Percentiles rank a stretch among this genome's conserved stretches.
phyloP scores from a whole-genome alignment of 2,329 filamentous ascomycete species.

The Dactylonectria macrodidyma region DNA sequence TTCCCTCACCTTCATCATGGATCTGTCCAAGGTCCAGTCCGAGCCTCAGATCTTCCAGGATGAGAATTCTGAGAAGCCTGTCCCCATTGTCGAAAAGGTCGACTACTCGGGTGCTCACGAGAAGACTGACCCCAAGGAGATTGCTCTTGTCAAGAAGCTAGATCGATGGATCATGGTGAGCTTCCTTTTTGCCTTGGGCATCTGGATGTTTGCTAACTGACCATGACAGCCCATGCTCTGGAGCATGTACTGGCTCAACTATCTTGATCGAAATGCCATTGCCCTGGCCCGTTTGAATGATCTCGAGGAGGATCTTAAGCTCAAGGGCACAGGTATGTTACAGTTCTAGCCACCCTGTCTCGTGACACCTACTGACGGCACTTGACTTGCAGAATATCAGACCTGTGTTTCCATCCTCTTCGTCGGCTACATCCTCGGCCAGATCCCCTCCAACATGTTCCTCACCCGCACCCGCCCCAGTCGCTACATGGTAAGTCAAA shows the following conservation, averaged over 20 bases:
- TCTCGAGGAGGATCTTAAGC: conserved; percentile 49
- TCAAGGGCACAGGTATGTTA: conserved; percentile 33
- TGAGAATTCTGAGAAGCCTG: conserved; percentile 37
- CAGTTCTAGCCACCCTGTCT: neutral
- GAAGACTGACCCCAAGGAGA: conserved; percentile 46
- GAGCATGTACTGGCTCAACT: conserved; percentile 61
- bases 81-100: conserved; percentile 38
- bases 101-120: conserved; percentile 48
- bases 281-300: conserved; percentile 57
- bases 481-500: conserved; percentile 55
- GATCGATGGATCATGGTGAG: conserved; percentile 47
- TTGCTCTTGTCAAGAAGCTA: conserved; percentile 45
- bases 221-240: conserved; percentile 52
- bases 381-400: conserved; percentile 47
- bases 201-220: neutral
- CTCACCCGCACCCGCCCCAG: conserved; percentile 59
- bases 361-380: neutral
- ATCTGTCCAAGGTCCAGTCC: neutral
- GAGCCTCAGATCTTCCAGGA: conserved; percentile 42
- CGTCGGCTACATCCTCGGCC: conserved; percentile 62
- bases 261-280: conserved; percentile 64
- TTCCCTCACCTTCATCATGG: neutral
- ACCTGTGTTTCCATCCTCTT: conserved; percentile 51
- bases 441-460: conserved; percentile 61
- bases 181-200: neutral